phyloP scores from a whole-genome alignment of 768 basidiomycete genomes.

The Pisolithus tinctorius region DNA sequence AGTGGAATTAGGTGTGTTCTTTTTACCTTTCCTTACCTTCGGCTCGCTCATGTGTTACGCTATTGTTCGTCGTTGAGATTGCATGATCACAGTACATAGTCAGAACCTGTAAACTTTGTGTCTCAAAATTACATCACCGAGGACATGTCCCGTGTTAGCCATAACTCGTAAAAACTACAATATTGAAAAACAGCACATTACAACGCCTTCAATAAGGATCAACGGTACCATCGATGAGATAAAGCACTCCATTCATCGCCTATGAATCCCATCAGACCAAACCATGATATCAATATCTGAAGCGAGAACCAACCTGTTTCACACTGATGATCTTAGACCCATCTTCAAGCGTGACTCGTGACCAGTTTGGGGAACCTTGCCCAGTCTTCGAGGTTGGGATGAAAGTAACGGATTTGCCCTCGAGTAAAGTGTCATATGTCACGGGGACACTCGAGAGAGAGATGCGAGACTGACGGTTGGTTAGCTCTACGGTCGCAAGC shows the following conservation, averaged over 20 bases:
- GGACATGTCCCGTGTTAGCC: too few relatives aligned
- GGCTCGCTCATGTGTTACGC: too few relatives aligned
- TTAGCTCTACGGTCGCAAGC: not conserved
- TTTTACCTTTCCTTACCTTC: too few relatives aligned
- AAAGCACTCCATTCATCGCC: constrained; percentile 40
- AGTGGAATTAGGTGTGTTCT: too few relatives aligned
- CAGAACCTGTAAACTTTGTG: too few relatives aligned
- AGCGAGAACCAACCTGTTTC: constrained; percentile 45
- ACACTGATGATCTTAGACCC: constrained; percentile 48
- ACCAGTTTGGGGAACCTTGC: constrained; percentile 47
- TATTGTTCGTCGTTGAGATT: too few relatives aligned
- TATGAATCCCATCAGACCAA: constrained; percentile 10
- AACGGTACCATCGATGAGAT: constrained; percentile 37
- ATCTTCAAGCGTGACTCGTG: constrained; percentile 48
- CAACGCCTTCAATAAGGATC: constrained; percentile 7
- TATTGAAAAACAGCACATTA: too few relatives aligned
- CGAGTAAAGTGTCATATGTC: constrained; percentile 52
- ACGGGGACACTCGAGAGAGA: constrained; percentile 31
- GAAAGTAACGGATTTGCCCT: constrained; percentile 54
- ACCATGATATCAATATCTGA: not conserved
- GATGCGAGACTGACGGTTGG: constrained; percentile 34
- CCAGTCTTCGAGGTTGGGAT: constrained; percentile 27
- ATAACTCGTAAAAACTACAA: too few relatives aligned
- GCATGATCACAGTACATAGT: too few relatives aligned
- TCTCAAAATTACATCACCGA: too few relatives aligned